These are phyloP conservation scores for Ustilago hordei DNA, from an alignment of 1,284 basidiomycete species.

Conservation along the genomic window DNA sequence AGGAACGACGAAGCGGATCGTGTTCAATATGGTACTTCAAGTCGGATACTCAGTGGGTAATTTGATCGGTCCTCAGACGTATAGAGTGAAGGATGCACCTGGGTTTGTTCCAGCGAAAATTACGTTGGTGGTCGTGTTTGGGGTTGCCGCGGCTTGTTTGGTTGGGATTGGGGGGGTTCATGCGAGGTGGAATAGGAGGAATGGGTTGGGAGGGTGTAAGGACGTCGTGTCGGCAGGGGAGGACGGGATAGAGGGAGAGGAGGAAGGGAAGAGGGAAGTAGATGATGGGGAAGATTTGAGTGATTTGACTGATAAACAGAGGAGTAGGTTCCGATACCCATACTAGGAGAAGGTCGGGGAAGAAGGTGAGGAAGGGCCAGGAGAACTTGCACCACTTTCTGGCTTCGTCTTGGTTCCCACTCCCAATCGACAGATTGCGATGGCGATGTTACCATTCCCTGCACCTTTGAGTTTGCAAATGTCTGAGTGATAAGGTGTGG, in stretches of 20 bases:
- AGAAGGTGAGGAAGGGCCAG: constrained; percentile 2
- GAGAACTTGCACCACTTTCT: no score
- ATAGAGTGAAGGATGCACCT: constrained; percentile 46
- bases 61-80: constrained; percentile 64
- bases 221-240: neutral
- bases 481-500: neutral
- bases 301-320: constrained; percentile 67
- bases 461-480: neutral
- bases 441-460: neutral
- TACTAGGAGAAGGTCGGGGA: constrained; percentile 37
- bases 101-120: constrained; percentile 64
- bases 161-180: constrained; percentile 48
- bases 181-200: constrained; percentile 58
- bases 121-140: constrained; percentile 63
- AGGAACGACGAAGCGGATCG: constrained; percentile 65
- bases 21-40: constrained; percentile 59
- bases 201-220: constrained; percentile 10
- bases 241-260: neutral
- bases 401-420: no score
- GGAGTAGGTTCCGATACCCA: constrained; percentile 65
- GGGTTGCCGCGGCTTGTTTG: constrained; percentile 45
- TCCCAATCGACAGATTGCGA: neutral
- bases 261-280: constrained; percentile 4
- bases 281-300: constrained; percentile 56
- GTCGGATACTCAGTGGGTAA: constrained; percentile 63